Base-by-base conservation (phyloP, 2,329 filamentous ascomycete species). In the Talaromyces sp. region DNA sequence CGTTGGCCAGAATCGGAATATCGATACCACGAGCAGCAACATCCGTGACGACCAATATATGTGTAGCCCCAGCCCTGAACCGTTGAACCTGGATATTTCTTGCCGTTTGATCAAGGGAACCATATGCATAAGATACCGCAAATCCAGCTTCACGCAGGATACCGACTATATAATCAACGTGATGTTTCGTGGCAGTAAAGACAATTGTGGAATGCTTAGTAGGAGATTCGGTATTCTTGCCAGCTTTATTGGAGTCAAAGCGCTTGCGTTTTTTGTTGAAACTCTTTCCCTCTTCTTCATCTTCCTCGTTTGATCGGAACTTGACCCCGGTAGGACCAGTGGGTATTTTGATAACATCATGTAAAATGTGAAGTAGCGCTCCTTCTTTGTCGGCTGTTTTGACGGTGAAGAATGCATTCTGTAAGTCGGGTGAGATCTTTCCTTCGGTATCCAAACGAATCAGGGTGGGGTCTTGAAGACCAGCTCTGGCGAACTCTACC, bases 11-110 rank as follows among this genome's bases (percentile, higher is more conserved):
- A 56, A 97, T 86, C 0, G 95, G 95, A 70, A 99, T 97, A 87
- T 99, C 95, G 68, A 99, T 96, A 87, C 95, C 94, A 83, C 95
- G 87, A 25, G 95, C 95, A 15, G 95, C 95, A 63, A 99, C 93
- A 76, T 99, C 95, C 1, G 95, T 99, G 53, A 98, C 94, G 2
- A 99, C 93, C 8, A 99, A 81, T 58, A 99, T 93, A 70, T 97
- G 94, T 0, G 92, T 91, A 69, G 90, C 86, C 6, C 95, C 95
- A 27, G 84, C 85, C 66, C 96, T 86, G 77, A 99, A 99, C 69
- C 93, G 89, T 66, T 96, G 90, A 15, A 98, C 92, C 73, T 99
- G 93, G 27, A 93, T 90, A 75, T 93, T 92, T 76, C 95, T 89
- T 36, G 95, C 95, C 4, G 91, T 93, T 75, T 99, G 95, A 72